Conservation (phyloP, 2,329 filamentous ascomycete species). For the Rutstroemia sydowiana region DNA sequence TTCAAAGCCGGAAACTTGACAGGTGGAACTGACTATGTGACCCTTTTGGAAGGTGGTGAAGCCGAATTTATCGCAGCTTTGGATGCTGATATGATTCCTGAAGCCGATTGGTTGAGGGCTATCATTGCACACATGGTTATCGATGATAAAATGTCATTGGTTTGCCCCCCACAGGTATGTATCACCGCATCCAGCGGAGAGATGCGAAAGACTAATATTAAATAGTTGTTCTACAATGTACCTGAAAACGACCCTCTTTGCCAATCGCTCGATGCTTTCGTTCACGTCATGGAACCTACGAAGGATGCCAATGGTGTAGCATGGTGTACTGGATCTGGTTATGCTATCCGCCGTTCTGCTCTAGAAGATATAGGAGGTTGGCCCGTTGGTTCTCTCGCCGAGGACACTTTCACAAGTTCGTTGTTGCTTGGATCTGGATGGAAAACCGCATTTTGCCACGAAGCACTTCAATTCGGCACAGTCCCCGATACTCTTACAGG, state of each 20-base stretch:
- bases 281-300: constrained; percentile 42
- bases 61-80: constrained; percentile 53
- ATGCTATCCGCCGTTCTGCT: constrained; percentile 50
- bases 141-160: constrained; percentile 49
- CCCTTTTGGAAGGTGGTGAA: constrained; percentile 39
- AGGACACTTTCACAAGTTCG: constrained; percentile 53
- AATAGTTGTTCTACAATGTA: constrained; percentile 52
- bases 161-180: constrained; percentile 47
- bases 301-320: constrained; percentile 43
- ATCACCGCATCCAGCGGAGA: no score
- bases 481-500: constrained; percentile 49
- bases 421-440: constrained; percentile 53
- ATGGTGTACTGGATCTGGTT: constrained; percentile 61
- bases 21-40: constrained; percentile 46
- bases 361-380: constrained; percentile 56
- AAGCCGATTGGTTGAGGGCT: constrained; percentile 51
- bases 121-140: constrained; percentile 50
- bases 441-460: constrained; percentile 53
- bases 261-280: constrained; percentile 48
- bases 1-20: constrained; percentile 62
- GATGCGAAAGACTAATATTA: neutral
- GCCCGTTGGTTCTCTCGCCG: constrained; percentile 50
- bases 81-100: constrained; percentile 63
- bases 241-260: constrained; percentile 51
- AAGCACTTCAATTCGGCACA: constrained; percentile 52